phyloP scores from a whole-genome alignment of 148 eudicot genomes.

The Spergularia marina region DNA sequence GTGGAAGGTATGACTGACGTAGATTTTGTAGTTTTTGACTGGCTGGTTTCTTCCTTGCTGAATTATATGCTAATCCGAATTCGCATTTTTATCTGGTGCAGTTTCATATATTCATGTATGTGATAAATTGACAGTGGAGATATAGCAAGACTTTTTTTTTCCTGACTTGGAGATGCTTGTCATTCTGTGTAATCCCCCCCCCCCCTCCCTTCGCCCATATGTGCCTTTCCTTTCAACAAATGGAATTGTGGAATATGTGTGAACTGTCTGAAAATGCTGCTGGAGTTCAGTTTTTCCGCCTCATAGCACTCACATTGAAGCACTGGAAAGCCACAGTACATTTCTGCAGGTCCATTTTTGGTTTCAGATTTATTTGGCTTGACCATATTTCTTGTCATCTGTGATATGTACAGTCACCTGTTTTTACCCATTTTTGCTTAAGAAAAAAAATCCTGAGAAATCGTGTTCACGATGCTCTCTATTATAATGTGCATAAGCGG shows the following conservation, averaged over 20 bases:
- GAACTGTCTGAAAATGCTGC: background rate
- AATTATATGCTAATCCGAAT: background rate
- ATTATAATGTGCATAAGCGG: background rate
- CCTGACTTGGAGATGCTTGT: background rate
- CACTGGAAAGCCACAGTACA: background rate
- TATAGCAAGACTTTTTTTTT: background rate
- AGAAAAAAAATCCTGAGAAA: background rate
- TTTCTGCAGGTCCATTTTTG: background rate
- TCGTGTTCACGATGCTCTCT: background rate
- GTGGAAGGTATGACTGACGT: conserved; percentile 38
- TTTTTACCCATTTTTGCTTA: background rate
- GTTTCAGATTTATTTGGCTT: background rate
- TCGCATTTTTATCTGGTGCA: background rate
- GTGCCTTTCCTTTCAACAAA: background rate
- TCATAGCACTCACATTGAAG: background rate
- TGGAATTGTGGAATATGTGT: background rate
- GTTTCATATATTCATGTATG: background rate
- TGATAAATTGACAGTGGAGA: background rate
- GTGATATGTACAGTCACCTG: background rate
- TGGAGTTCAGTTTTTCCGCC: background rate
- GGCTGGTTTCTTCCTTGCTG: background rate
- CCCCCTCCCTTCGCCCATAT: background rate
- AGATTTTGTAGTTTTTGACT: background rate
- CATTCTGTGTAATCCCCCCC: background rate
- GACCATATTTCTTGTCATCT: background rate